Base-by-base conservation (phyloP, 73 alveolate genomes). In the Tetrahymena borealis region DNA sequence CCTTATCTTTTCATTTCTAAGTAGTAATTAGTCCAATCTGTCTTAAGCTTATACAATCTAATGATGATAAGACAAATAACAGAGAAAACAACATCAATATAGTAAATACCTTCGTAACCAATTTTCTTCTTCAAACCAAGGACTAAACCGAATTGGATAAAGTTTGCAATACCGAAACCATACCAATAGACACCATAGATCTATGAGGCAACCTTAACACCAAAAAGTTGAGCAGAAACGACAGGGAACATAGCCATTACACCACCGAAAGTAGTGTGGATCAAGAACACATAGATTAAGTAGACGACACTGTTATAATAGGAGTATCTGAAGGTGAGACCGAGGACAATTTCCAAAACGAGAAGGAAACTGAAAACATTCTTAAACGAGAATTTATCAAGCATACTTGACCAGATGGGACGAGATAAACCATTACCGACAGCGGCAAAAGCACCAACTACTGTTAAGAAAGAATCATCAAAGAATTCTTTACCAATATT, bases 161-260 rank as follows among this genome's bases (percentile, higher is more conserved):
- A 60, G 35, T 60, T 60, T 24, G 85, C 85, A 15, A 60, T 60
- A 60, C 85, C 85, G 85, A 60, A 60, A 60, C 85, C 85, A 9
- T 60, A 60, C 85, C 85, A 60, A n/a, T 60, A 60, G 85, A 60
- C 28, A 60, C 85, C 85, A 60, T 60, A 60, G 35, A 60, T 60
- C 85, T 60, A 60, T 13, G 85, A 60, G 35, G 85, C 85, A 15
- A 60, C 85, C 37, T 60, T 60, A 18, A 60, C 85, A 20, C 85
- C 85, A 60, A 60, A 60, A 18, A 60, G 85, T 60, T 60, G 28
- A 15, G 85, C 85, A 60, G 85, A 60, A 4, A 60, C 85, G 13
- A 60, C 85, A 60, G 85, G 85, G 85, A 60, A 60, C 85, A 60
- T 60, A 60, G 85, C 85, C 85, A 60, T 60, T 1, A 60, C 85